A percentile compares a stretch with the other conserved stretches of the same genome.
phyloP scores from a whole-genome alignment of 129 eudicot species.

The Calendula officinalis region DNA sequence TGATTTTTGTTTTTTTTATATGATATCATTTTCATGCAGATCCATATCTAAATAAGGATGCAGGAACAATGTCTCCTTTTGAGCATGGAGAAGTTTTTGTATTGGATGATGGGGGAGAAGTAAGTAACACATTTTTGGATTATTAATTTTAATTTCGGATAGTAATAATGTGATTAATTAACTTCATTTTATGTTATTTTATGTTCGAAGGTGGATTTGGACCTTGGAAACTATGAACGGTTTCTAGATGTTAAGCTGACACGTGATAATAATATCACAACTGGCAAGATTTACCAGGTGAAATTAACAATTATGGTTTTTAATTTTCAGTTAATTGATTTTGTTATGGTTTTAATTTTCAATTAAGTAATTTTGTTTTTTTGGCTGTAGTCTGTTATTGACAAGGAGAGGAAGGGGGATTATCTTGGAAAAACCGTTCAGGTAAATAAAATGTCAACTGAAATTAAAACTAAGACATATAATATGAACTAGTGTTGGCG shows the following conservation, averaged over 20 bases:
- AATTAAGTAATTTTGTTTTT: neutral
- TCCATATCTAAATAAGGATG: slow-evolving; percentile 91
- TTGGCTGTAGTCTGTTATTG: slow-evolving; percentile 60
- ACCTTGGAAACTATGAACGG: slow-evolving; percentile 95
- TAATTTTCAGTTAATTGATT: no score
- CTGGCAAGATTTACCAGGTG: slow-evolving; percentile 88
- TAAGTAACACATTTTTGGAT: slow-evolving; percentile 16
- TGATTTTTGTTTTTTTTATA: slow-evolving; percentile 14
- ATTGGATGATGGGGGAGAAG: slow-evolving; percentile 97
- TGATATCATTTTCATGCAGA: slow-evolving; percentile 39
- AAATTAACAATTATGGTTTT: neutral
- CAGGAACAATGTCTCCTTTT: slow-evolving; percentile 96
- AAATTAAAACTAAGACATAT: no score
- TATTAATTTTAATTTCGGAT: neutral
- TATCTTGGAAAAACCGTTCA: slow-evolving; percentile 82
- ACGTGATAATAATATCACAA: slow-evolving; percentile 81
- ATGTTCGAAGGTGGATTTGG: slow-evolving; percentile 81
- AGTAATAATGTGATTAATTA: neutral
- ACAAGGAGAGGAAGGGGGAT: slow-evolving; percentile 90
- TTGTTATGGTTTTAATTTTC: neutral
- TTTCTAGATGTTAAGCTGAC: slow-evolving; percentile 78
- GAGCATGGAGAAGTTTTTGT: slow-evolving; percentile 97
- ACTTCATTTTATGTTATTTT: slow-evolving; percentile 18
- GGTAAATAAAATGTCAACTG: neutral
- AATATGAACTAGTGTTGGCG: no score